Evolutionary conservation across 768 basidiomycete genomes (phyloP).

Genomic region (Phlebiopsis gigantea): DNA sequence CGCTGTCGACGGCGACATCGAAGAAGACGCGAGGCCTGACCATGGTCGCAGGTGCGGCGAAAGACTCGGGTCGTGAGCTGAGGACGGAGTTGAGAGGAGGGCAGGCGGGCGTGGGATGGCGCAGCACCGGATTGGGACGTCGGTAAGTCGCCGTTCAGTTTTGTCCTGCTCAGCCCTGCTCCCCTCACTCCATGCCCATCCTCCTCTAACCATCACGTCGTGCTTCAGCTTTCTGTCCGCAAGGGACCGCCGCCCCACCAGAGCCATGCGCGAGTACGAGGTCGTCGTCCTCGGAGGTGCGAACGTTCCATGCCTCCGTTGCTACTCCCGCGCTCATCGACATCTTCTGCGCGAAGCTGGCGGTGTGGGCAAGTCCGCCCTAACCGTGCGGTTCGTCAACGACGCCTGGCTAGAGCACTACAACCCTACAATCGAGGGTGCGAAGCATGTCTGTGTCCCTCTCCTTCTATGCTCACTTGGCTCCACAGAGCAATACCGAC

Average conservation of each 20-base stretch:
- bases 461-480: not conserved
- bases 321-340: not conserved
- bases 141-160: slow-evolving; percentile 7
- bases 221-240: not conserved
- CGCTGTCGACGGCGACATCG: slow-evolving; percentile 50
- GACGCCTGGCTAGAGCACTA: slow-evolving; percentile 72
- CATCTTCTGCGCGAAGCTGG: slow-evolving; percentile 46
- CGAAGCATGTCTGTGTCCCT: slow-evolving; percentile 3
- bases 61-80: not conserved
- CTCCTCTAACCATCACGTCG: not conserved
- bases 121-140: slow-evolving; percentile 6
- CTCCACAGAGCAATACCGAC: slow-evolving; percentile 62
- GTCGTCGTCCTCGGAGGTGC: slow-evolving; percentile 78
- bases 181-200: slow-evolving; percentile 4
- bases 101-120: slow-evolving; percentile 6
- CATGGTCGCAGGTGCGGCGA: slow-evolving; percentile 28
- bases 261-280: slow-evolving; percentile 61
- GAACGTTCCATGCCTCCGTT: slow-evolving; percentile 17
- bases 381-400: slow-evolving; percentile 74
- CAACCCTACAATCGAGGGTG: slow-evolving; percentile 84
- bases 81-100: not conserved
- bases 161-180: not conserved
- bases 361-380: slow-evolving; percentile 84
- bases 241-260: slow-evolving; percentile 9
- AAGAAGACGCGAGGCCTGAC: slow-evolving; percentile 61